Conservation (phyloP, 345 rosid genomes). For the Eucalyptus marginata region DNA sequence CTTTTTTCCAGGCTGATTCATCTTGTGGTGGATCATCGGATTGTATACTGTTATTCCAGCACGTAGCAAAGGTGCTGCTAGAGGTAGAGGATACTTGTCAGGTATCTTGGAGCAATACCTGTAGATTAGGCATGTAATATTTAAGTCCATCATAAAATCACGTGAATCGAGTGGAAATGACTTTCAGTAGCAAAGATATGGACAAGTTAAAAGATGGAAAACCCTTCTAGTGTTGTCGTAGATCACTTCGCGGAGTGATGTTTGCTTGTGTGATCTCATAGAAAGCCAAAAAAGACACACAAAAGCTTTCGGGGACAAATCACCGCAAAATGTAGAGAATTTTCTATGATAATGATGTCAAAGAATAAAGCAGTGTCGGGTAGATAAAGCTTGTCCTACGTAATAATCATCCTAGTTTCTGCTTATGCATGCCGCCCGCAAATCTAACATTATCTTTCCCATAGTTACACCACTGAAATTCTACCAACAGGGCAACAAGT, state of each 20-base stretch:
- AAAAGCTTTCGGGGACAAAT: too few species aligned
- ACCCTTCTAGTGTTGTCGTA: too few species aligned
- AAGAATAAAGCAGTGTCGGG: not conserved
- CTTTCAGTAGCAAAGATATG: too few species aligned
- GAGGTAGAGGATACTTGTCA: slow-evolving; percentile 15
- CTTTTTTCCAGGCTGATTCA: too few species aligned
- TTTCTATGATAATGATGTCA: too few species aligned
- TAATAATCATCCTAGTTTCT: too few species aligned
- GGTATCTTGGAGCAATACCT: slow-evolving; percentile 34
- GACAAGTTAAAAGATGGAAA: too few species aligned
- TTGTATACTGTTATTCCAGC: slow-evolving; percentile 25
- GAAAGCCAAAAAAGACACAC: too few species aligned
- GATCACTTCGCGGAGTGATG: too few species aligned
- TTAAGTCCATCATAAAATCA: not conserved
- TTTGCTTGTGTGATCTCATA: too few species aligned
- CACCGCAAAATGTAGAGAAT: too few species aligned
- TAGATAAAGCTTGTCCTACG: not conserved
- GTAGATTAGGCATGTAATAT: not conserved
- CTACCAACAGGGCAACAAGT: slow-evolving; percentile 5
- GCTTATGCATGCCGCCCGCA: not conserved
- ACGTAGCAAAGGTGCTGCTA: slow-evolving; percentile 29
- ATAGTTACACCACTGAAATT: slow-evolving; percentile 21
- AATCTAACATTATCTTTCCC: not conserved
- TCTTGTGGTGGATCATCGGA: too few species aligned
- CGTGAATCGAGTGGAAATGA: not conserved